These are phyloP conservation scores for Psilocybe cyanescens DNA, from an alignment of 768 basidiomycete species.

Conservation along the genomic window DNA sequence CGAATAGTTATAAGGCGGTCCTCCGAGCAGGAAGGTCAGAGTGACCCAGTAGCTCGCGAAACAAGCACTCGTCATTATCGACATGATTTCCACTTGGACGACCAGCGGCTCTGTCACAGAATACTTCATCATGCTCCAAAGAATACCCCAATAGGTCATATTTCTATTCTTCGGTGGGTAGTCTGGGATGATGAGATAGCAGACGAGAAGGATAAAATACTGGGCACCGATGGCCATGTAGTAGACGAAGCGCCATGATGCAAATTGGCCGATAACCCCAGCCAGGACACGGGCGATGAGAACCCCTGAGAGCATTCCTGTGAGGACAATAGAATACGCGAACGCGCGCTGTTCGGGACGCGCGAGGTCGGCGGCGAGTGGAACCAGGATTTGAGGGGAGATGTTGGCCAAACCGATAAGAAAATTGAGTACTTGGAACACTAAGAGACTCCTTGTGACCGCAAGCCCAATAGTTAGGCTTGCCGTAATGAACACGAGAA, in stretches of 20 bases:
- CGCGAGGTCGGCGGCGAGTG: conserved; percentile 80
- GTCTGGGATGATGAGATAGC: conserved; percentile 74
- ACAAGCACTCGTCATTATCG: conserved; percentile 60
- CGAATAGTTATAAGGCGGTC: conserved; percentile 73
- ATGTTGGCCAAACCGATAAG: conserved; percentile 72
- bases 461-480: conserved; percentile 73
- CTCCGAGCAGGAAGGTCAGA: conserved; percentile 79
- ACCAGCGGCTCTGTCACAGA: conserved; percentile 77
- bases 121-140: conserved; percentile 75
- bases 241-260: conserved; percentile 74
- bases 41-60: conserved; percentile 70
- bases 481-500: conserved; percentile 54
- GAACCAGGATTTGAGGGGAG: conserved; percentile 76
- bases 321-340: conserved; percentile 74
- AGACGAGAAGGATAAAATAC: conserved; percentile 51
- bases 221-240: conserved; percentile 78
- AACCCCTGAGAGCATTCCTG: conserved; percentile 69
- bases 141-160: conserved; percentile 67
- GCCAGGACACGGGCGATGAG: conserved; percentile 75
- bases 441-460: conserved; percentile 54
- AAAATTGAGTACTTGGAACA: conserved; percentile 72
- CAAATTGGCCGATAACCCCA: conserved; percentile 73
- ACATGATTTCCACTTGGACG: conserved; percentile 66
- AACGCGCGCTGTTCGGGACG: conserved; percentile 72
- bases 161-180: conserved; percentile 75